phyloP scores from a whole-genome alignment of 108 stramenopile genomes.

The Parietichytrium sp. region DNA sequence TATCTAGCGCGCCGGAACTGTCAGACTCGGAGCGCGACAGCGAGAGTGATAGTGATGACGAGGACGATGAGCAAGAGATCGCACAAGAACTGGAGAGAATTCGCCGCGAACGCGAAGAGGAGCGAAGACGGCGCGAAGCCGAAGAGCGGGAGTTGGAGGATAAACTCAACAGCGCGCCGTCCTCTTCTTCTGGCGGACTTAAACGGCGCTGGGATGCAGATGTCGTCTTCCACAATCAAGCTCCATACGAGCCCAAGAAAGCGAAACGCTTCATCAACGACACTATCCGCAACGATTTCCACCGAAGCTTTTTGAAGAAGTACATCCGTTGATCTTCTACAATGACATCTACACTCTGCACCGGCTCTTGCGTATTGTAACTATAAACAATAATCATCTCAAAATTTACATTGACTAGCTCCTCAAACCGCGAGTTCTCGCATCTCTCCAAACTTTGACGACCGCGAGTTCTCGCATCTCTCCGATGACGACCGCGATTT shows the following conservation, averaged over 20 bases:
- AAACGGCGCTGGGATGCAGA: slow-evolving; percentile 94
- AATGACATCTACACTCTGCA: too few relatives aligned
- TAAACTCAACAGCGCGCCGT: neutral
- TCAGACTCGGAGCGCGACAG: slow-evolving; percentile 29
- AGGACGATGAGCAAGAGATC: slow-evolving; percentile 87
- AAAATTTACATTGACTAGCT: too few relatives aligned
- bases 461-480: too few relatives aligned
- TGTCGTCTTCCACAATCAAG: slow-evolving; percentile 95
- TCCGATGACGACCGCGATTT: too few relatives aligned
- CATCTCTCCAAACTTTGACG: too few relatives aligned
- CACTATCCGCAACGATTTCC: slow-evolving; percentile 92
- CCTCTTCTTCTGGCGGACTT: slow-evolving; percentile 47
- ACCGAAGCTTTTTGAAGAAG: slow-evolving; percentile 88
- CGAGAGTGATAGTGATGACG: slow-evolving; percentile 57
- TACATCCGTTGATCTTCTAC: slow-evolving; percentile 66
- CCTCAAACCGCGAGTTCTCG: too few relatives aligned
- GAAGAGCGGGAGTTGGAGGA: slow-evolving; percentile 46
- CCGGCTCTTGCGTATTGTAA: too few relatives aligned
- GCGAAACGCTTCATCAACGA: slow-evolving; percentile 85
- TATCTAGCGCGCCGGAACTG: slow-evolving; percentile 59
- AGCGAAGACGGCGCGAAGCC: slow-evolving; percentile 71
- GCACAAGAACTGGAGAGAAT: slow-evolving; percentile 88
- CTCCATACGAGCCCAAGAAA: slow-evolving; percentile 80
- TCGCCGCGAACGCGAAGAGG: slow-evolving; percentile 76
- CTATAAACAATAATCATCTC: too few relatives aligned